Evolutionary conservation across 2,329 filamentous ascomycete species (phyloP).

Genomic region (Penicillium sp.): DNA sequence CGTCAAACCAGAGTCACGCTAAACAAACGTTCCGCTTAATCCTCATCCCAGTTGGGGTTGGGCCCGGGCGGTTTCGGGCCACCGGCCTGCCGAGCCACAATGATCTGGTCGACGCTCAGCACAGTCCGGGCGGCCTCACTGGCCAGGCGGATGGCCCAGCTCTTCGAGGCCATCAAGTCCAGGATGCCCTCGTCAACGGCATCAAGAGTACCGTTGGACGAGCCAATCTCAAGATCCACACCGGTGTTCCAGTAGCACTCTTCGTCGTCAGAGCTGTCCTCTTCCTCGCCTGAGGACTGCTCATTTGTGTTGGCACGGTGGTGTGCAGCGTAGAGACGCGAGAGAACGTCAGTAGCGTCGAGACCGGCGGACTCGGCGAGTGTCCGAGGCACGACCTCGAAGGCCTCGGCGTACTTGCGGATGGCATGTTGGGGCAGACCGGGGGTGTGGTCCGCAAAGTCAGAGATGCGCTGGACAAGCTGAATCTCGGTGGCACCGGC

Average conservation of each 20-base stretch:
- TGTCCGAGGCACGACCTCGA: slow-evolving; percentile 91
- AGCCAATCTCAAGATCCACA: slow-evolving; percentile 87
- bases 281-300: slow-evolving; percentile 30
- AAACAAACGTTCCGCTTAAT: slow-evolving; percentile 41
- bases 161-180: slow-evolving; percentile 85
- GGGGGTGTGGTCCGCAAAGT: slow-evolving; percentile 84
- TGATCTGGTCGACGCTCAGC: slow-evolving; percentile 96
- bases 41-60: slow-evolving; percentile 73
- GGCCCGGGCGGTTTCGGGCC: slow-evolving; percentile 94
- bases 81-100: slow-evolving; percentile 93
- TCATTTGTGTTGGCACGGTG: slow-evolving; percentile 45
- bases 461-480: slow-evolving; percentile 84
- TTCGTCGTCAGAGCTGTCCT: slow-evolving; percentile 50
- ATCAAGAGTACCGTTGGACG: slow-evolving; percentile 74
- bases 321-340: slow-evolving; percentile 86
- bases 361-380: slow-evolving; percentile 91
- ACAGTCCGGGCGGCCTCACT: slow-evolving; percentile 92
- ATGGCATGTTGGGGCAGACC: slow-evolving; percentile 94
- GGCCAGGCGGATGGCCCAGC: slow-evolving; percentile 94
- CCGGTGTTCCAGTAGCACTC: slow-evolving; percentile 84
- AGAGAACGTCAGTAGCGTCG: slow-evolving; percentile 94
- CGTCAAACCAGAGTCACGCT: slow-evolving; percentile 2
- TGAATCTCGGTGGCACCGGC: slow-evolving; percentile 93
- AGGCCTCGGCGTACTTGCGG: slow-evolving; percentile 94
- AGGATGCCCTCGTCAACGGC: slow-evolving; percentile 83